Percentiles rank a stretch among this genome's conserved stretches.
These are phyloP conservation scores for Colletotrichum abscissum DNA, from an alignment of 2,329 filamentous ascomycete genomes.

Conservation along the genomic window DNA sequence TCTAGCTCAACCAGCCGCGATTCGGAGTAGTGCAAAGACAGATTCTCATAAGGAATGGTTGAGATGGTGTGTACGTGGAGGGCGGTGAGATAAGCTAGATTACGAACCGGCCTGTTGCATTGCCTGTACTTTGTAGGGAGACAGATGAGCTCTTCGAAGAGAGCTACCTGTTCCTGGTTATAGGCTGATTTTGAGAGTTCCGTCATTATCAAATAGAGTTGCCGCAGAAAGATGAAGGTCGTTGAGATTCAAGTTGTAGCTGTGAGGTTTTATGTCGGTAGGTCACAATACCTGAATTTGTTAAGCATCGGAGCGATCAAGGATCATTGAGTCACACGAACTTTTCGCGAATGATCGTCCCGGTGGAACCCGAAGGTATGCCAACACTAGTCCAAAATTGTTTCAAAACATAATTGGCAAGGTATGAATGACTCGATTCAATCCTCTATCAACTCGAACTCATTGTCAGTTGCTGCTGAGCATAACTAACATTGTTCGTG, in stretches of 20 bases:
- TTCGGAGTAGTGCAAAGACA: slow-evolving; percentile 63
- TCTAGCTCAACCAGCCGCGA: slow-evolving; percentile 53
- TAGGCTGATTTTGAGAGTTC: neutral
- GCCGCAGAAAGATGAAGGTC: neutral
- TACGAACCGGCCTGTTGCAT: slow-evolving; percentile 41
- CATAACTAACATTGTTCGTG: no score
- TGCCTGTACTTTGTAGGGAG: slow-evolving; percentile 41
- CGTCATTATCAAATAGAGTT: neutral
- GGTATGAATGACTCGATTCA: no score
- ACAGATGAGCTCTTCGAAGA: neutral
- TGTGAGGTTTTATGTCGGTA: neutral
- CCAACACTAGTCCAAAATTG: neutral
- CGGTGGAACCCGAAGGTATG: neutral
- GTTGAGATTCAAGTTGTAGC: neutral
- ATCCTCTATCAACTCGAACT: no score
- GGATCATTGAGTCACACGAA: neutral
- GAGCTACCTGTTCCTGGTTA: neutral
- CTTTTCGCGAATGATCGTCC: neutral
- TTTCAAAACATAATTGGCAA: no score
- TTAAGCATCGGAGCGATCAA: neutral
- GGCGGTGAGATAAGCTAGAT: slow-evolving; percentile 44
- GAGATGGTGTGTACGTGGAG: slow-evolving; percentile 59
- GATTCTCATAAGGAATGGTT: slow-evolving; percentile 66
- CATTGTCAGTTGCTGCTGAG: no score
- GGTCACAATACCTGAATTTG: neutral